phyloP scores from a whole-genome alignment of 139 green algal genomes.

The Tetraselmis striata region DNA sequence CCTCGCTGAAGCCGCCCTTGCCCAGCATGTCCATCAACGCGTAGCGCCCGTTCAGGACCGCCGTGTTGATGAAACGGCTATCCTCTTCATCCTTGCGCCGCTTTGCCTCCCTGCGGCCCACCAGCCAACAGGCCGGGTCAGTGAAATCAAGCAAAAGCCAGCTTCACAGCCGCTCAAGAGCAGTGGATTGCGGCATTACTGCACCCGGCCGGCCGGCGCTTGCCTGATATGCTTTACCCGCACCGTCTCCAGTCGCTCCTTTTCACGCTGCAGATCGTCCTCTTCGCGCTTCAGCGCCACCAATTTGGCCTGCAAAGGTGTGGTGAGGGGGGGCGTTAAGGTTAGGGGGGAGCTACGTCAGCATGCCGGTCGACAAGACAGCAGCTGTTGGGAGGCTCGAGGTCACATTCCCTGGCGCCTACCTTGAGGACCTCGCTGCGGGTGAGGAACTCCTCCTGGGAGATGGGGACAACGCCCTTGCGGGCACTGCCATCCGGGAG shows the following conservation, averaged over 20 bases:
- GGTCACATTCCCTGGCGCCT: conserved; percentile 1
- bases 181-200: not conserved
- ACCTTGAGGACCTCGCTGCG: conserved; percentile 79
- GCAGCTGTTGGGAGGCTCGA: not conserved
- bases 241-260: conserved; percentile 61
- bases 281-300: conserved; percentile 70
- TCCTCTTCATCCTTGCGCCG: conserved; percentile 70
- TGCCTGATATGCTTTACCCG: conserved; percentile 60
- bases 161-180: too few species aligned
- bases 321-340: conserved; percentile 7
- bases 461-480: conserved; percentile 1
- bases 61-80: conserved; percentile 53
- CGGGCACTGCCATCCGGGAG: not conserved
- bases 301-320: conserved; percentile 45
- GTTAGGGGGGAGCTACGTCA: not conserved
- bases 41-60: conserved; percentile 68
- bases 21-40: conserved; percentile 80
- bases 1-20: conserved; percentile 90
- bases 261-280: conserved; percentile 56
- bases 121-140: too few species aligned
- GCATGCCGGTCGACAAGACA: not conserved
- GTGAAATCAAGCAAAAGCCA: not conserved
- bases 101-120: conserved; percentile 54
- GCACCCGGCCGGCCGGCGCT: not conserved
- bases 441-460: conserved; percentile 48